Evolutionary conservation across 371 early-diverging fungal genomes (phyloP).

Genomic region (Zopfochytrium polystomum): DNA sequence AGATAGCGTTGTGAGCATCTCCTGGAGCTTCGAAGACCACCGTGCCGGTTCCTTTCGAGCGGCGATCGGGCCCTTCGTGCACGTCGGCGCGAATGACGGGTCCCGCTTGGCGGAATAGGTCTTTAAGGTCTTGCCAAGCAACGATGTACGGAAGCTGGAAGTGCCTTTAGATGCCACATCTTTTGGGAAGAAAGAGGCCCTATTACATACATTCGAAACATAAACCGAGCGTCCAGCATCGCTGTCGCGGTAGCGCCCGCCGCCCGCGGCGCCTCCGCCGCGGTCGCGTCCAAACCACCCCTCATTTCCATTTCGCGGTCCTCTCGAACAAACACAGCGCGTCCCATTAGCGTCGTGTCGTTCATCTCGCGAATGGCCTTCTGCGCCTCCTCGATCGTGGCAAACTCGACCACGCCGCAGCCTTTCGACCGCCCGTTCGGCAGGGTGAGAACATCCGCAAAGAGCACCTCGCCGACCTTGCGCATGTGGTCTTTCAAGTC

Average conservation of each 20-base stretch:
- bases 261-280: constrained; percentile 19
- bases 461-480: constrained; percentile 68
- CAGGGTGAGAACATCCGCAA: constrained; percentile 63
- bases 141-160: constrained; percentile 70
- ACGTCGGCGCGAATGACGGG: constrained; percentile 65
- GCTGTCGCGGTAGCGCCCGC: constrained; percentile 4
- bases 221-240: constrained; percentile 18
- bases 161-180: too few species aligned
- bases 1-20: constrained; percentile 67
- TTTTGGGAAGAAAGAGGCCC: constrained; percentile 38
- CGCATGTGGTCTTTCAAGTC: constrained; percentile 76
- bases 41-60: constrained; percentile 69
- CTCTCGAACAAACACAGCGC: constrained; percentile 76
- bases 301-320: constrained; percentile 42
- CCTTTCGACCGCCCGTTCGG: constrained; percentile 64
- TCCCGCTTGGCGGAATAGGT: constrained; percentile 65
- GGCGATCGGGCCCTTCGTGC: constrained; percentile 53
- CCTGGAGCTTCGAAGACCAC: constrained; percentile 63
- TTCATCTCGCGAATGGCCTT: constrained; percentile 72
- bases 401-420: constrained; percentile 75
- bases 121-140: constrained; percentile 76
- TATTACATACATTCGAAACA: constrained; percentile 43
- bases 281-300: constrained; percentile 26
- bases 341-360: constrained; percentile 69
- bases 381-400: constrained; percentile 73